These are phyloP conservation scores for Paraconiothyrium brasiliense DNA, from an alignment of 2,329 filamentous ascomycete genomes.

Conservation along the genomic window DNA sequence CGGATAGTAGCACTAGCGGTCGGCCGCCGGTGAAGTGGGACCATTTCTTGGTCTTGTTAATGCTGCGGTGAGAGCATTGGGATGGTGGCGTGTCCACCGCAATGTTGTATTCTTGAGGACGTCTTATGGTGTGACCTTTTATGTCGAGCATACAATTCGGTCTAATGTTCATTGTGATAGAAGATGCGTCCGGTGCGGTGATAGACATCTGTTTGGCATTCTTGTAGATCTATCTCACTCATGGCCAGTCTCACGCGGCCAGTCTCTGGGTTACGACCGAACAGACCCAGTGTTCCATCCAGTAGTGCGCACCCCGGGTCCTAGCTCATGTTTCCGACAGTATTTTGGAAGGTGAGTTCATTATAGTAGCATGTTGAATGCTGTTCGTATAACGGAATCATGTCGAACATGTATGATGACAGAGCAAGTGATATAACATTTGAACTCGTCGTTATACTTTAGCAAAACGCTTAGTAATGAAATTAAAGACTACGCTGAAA, in stretches of 20 bases:
- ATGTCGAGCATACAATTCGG: neutral
- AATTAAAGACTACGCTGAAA: slow-evolving; percentile 55
- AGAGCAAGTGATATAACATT: slow-evolving; percentile 16
- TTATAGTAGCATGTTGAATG: slow-evolving; percentile 32
- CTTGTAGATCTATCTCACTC: too few relatives aligned
- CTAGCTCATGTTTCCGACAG: too few relatives aligned
- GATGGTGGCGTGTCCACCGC: neutral
- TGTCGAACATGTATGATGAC: too few relatives aligned
- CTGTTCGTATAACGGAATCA: neutral
- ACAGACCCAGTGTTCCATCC: too few relatives aligned
- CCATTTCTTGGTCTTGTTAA: neutral
- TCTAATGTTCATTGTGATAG: neutral
- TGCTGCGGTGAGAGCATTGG: neutral
- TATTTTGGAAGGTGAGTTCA: too few relatives aligned
- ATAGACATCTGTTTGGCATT: neutral
- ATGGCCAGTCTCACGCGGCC: too few relatives aligned
- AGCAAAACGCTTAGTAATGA: slow-evolving; percentile 46
- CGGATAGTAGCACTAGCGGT: neutral
- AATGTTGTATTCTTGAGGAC: neutral
- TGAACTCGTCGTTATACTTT: slow-evolving; percentile 50
- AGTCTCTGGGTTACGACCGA: too few relatives aligned
- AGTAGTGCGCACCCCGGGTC: too few relatives aligned
- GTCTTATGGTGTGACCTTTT: neutral
- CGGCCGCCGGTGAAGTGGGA: neutral
- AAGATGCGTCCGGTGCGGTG: neutral